Evolutionary conservation across 176 grass and related monocot species (phyloP).

Genomic region (Oryza brachyantha): DNA sequence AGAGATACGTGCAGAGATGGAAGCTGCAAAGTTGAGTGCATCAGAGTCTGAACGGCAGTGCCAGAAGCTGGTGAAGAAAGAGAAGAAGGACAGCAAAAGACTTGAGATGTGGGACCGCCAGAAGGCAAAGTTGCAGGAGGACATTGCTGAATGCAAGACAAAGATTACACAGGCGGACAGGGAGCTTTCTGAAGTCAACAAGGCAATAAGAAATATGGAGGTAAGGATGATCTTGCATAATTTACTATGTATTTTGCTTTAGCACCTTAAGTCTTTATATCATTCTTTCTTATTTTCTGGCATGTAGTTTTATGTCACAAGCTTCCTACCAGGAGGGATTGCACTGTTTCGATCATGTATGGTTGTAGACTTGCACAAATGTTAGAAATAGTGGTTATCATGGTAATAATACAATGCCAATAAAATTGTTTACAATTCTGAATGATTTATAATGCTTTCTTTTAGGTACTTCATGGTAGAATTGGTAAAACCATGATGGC

Average conservation of each 20-base stretch:
- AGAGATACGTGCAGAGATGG: slow-evolving; percentile 93
- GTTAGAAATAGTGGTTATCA: not conserved
- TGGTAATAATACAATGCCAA: not conserved
- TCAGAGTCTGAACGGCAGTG: slow-evolving; percentile 71
- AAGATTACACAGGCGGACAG: slow-evolving; percentile 49
- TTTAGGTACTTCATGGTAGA: not conserved
- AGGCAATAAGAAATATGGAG: slow-evolving; percentile 55
- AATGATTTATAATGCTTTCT: not conserved
- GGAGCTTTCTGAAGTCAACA: slow-evolving; percentile 58
- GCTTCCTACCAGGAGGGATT: slow-evolving; percentile 19
- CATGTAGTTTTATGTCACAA: not conserved
- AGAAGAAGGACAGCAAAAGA: slow-evolving; percentile 81
- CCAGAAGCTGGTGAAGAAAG: slow-evolving; percentile 59
- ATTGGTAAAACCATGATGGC: not conserved
- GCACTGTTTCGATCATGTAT: not conserved
- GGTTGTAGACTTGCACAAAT: slow-evolving; percentile 7
- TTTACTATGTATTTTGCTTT: slow-evolving; percentile 1
- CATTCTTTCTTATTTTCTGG: slow-evolving; percentile 28
- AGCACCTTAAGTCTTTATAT: not conserved
- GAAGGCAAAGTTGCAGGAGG: slow-evolving; percentile 55
- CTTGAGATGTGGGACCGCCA: slow-evolving; percentile 69
- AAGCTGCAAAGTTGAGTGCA: slow-evolving; percentile 87
- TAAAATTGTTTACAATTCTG: not conserved
- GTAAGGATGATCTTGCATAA: slow-evolving; percentile 41
- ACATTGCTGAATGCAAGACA: slow-evolving; percentile 49